Percentiles rank a stretch among this genome's conserved stretches.
Conservation (phyloP, 129 eudicot species). For the Logfia minima region DNA sequence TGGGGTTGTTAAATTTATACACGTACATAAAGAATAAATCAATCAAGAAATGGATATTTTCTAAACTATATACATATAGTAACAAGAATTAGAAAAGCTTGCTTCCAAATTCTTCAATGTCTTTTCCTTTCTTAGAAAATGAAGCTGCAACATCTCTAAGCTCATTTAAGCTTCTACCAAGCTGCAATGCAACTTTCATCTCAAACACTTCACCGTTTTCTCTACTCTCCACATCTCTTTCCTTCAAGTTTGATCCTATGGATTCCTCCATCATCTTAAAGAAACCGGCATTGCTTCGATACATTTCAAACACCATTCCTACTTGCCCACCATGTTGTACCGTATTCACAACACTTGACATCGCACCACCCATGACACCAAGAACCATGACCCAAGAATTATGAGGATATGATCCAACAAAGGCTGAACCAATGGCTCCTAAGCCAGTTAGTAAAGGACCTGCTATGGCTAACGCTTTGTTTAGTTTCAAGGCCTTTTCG, state of each 20-base stretch:
- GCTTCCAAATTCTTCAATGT: constrained; percentile 74
- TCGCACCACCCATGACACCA: constrained; percentile 59
- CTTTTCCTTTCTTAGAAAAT: constrained; percentile 30
- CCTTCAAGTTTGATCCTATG: constrained; percentile 46
- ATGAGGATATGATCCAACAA: constrained; percentile 30
- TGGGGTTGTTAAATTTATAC: too few species aligned
- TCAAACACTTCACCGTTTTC: constrained; percentile 79
- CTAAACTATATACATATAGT: too few species aligned
- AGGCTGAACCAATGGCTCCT: constrained; percentile 63
- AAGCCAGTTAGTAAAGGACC: constrained; percentile 58
- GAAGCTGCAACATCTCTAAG: constrained; percentile 53
- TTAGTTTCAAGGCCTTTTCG: constrained; percentile 52
- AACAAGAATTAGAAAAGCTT: constrained; percentile 48
- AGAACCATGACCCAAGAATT: constrained; percentile 50
- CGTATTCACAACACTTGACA: constrained; percentile 58
- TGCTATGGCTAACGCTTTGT: constrained; percentile 51
- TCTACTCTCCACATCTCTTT: constrained; percentile 41
- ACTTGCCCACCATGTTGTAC: constrained; percentile 88
- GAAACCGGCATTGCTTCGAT: constrained; percentile 78
- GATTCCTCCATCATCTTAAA: constrained; percentile 60
- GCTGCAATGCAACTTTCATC: constrained; percentile 69
- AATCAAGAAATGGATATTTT: too few species aligned
- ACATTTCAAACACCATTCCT: constrained; percentile 95
- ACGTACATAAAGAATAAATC: too few species aligned
- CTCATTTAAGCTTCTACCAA: constrained; percentile 76